Percentiles rank a stretch among this genome's conserved stretches.
Evolutionary conservation across 116 monocot species (phyloP).

Genomic region (Phalaenopsis hybrid): DNA sequence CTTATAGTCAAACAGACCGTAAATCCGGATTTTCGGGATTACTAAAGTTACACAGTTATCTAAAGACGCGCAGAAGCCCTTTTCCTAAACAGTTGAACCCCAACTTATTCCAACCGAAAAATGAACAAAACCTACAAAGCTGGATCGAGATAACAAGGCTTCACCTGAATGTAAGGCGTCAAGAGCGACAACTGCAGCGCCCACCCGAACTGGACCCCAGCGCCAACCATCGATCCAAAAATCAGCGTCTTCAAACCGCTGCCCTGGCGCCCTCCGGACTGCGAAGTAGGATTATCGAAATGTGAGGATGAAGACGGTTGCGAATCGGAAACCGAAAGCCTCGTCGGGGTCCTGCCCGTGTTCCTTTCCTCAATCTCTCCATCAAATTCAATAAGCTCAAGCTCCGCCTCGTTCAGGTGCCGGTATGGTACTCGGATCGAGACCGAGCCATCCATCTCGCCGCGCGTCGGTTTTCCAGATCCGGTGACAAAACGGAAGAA

Average conservation of each 20-base stretch:
- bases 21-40: too few relatives aligned
- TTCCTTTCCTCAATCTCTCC: constrained; percentile 21
- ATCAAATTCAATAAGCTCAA: constrained; percentile 48
- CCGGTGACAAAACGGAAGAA: not conserved
- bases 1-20: not conserved
- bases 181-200: constrained; percentile 89
- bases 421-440: constrained; percentile 74
- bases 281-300: constrained; percentile 6
- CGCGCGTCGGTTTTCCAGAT: too few relatives aligned
- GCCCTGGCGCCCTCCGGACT: not conserved
- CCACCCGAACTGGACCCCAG: constrained; percentile 97
- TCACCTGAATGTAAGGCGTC: constrained; percentile 91
- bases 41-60: not conserved
- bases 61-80: not conserved
- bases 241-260: constrained; percentile 56
- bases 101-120: not conserved
- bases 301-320: constrained; percentile 18
- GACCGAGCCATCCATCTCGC: constrained; percentile 24
- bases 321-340: not conserved
- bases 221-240: constrained; percentile 72
- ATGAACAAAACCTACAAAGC: not conserved
- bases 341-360: not conserved
- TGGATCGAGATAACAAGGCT: not conserved
- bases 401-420: constrained; percentile 54
- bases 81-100: not conserved